Conservation (phyloP, 1,139 yeast genomes). For the Yamadazyma pseudoaaseri region DNA sequence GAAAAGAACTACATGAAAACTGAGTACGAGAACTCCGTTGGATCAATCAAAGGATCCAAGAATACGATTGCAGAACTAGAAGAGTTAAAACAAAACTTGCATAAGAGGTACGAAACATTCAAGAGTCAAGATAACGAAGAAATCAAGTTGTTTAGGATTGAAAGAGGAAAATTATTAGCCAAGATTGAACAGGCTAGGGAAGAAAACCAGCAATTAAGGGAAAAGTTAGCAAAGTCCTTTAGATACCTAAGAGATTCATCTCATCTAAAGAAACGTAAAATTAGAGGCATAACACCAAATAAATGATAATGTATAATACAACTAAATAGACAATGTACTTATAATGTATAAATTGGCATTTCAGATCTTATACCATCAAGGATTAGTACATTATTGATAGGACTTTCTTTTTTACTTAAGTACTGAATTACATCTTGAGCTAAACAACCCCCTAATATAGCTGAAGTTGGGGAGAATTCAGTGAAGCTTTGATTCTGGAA, state of each 20-base stretch:
- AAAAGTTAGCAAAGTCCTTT: constrained; percentile 34
- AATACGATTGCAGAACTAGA: constrained; percentile 36
- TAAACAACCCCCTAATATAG: constrained; percentile 84
- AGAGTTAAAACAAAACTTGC: constrained; percentile 17
- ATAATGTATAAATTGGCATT: constrained; percentile 71
- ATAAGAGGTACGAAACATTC: constrained; percentile 26
- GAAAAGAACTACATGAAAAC: constrained; percentile 67
- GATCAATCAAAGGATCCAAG: constrained; percentile 54
- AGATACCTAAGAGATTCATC: constrained; percentile 40
- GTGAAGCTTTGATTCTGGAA: constrained; percentile 55
- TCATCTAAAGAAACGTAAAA: constrained; percentile 45
- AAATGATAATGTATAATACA: not conserved
- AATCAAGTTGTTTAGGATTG: constrained; percentile 20
- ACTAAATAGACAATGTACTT: constrained; percentile 5
- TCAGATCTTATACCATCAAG: constrained; percentile 70
- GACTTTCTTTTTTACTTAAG: constrained; percentile 72
- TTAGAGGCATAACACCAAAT: constrained; percentile 40
- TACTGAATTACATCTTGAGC: constrained; percentile 90
- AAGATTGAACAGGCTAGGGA: constrained; percentile 24
- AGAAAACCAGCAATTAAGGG: constrained; percentile 24
- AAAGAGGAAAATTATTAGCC: constrained; percentile 22
- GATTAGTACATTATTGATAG: constrained; percentile 76
- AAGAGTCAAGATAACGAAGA: constrained; percentile 28
- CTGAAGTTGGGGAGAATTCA: constrained; percentile 83
- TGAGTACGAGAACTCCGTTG: constrained; percentile 62